Evolutionary conservation across 305 asterid genomes (phyloP).

Genomic region (Solanum hybrid): DNA sequence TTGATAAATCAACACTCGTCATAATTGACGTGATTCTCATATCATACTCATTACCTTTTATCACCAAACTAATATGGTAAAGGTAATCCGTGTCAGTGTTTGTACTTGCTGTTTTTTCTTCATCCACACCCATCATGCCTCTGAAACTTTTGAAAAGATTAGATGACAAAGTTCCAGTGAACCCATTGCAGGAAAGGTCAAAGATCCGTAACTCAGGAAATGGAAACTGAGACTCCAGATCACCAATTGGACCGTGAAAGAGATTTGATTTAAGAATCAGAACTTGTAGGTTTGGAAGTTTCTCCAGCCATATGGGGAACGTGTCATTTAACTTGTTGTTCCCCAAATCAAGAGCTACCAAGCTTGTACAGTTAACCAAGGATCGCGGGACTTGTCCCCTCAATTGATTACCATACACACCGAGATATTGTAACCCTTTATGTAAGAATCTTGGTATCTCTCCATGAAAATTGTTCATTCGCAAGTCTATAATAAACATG

Average conservation of each 20-base stretch:
- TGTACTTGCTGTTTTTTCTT: neutral
- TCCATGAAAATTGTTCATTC: neutral
- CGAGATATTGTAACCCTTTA: neutral
- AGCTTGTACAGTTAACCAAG: neutral
- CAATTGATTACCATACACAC: neutral
- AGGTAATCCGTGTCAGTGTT: neutral
- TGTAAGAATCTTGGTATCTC: neutral
- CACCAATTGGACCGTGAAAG: neutral
- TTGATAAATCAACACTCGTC: constrained; percentile 10
- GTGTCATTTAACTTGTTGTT: neutral
- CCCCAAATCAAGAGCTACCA: neutral
- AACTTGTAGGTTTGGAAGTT: neutral
- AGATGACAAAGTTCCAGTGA: constrained; percentile 4
- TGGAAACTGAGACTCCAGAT: neutral
- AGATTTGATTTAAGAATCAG: neutral
- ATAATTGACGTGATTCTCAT: neutral
- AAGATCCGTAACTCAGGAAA: neutral
- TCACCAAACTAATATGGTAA: neutral
- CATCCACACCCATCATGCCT: neutral
- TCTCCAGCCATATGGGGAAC: neutral
- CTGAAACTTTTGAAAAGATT: neutral
- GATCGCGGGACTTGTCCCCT: neutral
- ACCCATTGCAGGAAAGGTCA: constrained; percentile 1
- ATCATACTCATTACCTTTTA: neutral
- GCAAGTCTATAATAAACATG: neutral